These are phyloP conservation scores for Turnera subulata DNA, from an alignment of 345 rosid genomes.

Conservation along the genomic window DNA sequence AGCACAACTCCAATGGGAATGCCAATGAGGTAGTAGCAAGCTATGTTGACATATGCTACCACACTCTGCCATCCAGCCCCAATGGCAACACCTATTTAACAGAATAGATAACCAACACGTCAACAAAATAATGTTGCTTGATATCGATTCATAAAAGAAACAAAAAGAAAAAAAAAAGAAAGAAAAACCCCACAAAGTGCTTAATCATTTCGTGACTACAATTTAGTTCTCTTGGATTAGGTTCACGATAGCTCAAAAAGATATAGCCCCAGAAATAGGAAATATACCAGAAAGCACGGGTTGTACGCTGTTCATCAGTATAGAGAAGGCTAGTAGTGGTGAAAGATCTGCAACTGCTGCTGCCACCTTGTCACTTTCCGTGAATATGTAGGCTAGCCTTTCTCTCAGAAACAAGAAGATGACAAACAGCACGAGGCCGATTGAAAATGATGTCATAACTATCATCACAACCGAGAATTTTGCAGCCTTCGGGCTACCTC, in stretches of 20 bases:
- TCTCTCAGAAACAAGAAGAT: conserved; percentile 50
- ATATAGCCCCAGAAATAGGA: neutral
- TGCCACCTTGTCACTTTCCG: conserved; percentile 47
- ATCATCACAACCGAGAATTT: conserved; percentile 43
- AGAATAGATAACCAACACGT: neutral
- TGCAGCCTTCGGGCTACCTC: conserved; percentile 54
- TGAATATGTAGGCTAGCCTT: conserved; percentile 58
- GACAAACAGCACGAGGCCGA: conserved; percentile 46
- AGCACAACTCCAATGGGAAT: conserved; percentile 61
- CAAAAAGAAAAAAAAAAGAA: neutral
- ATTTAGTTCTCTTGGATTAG: too few species aligned
- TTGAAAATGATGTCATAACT: conserved; percentile 44
- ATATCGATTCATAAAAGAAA: too few species aligned
- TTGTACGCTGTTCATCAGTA: conserved; percentile 72
- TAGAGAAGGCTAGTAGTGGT: conserved; percentile 62
- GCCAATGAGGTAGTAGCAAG: conserved; percentile 68
- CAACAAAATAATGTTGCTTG: neutral
- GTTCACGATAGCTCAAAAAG: too few species aligned
- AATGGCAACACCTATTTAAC: conserved; percentile 57
- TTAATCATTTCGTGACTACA: too few species aligned
- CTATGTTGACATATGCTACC: conserved; percentile 65
- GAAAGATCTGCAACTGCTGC: conserved; percentile 63
- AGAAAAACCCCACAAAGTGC: too few species aligned
- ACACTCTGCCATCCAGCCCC: conserved; percentile 85
- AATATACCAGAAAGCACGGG: conserved; percentile 76